Conservation (phyloP, 2,329 filamentous ascomycete genomes). For the Domatiomyces globalis region DNA sequence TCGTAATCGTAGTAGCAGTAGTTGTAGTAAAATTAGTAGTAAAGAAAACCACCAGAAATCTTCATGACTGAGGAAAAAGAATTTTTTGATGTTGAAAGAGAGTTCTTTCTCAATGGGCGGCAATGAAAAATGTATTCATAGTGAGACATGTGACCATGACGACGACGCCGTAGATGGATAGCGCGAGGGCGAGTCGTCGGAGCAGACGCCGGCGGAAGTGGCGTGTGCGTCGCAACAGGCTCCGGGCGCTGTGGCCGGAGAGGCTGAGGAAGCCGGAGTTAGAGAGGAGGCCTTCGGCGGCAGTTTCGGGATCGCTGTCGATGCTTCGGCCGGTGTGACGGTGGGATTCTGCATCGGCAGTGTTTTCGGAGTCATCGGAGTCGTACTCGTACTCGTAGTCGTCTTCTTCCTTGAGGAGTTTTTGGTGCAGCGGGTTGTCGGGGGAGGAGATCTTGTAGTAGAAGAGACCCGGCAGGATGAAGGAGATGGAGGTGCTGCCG, state of each 20-base stretch:
- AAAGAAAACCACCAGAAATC: too few species aligned
- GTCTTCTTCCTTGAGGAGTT: conserved; percentile 80
- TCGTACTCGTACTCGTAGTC: conserved; percentile 45
- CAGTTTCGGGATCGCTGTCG: conserved; percentile 38
- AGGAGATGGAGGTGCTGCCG: conserved; percentile 87
- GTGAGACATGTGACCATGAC: conserved; percentile 83
- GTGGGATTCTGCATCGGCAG: not conserved
- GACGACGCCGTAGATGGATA: conserved; percentile 68
- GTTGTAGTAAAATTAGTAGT: too few species aligned
- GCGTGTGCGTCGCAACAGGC: conserved; percentile 30
- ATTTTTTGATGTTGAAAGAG: not conserved
- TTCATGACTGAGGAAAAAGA: too few species aligned
- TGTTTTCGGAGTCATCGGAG: conserved; percentile 22
- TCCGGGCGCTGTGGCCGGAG: conserved; percentile 40
- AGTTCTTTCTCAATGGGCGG: conserved; percentile 37
- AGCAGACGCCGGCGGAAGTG: conserved; percentile 51
- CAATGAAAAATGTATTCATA: conserved; percentile 70
- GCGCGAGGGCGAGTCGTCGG: conserved; percentile 55
- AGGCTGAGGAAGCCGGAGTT: conserved; percentile 36
- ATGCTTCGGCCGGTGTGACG: conserved; percentile 17
- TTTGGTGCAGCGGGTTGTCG: conserved; percentile 72
- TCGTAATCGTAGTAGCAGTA: too few species aligned
- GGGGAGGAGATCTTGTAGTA: conserved; percentile 97
- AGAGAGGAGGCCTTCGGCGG: conserved; percentile 23
- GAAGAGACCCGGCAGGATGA: conserved; percentile 89